Conservation (phyloP, 2,329 filamentous ascomycete species). For the Nigrospora sphaerica region DNA sequence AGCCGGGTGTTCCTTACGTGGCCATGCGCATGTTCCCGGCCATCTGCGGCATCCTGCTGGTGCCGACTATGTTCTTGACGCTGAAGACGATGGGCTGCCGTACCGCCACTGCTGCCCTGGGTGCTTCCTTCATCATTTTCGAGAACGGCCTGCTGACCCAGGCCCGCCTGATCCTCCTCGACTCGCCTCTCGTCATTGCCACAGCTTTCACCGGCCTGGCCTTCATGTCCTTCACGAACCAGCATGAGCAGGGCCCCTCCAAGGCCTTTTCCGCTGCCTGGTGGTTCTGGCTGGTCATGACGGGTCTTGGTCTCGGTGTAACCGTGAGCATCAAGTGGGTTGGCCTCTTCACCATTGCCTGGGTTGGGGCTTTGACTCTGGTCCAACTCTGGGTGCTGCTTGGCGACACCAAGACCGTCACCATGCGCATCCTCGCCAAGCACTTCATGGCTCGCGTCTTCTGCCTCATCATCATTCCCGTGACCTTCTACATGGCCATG, state of each 20-base stretch:
- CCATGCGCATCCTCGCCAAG: constrained; percentile 81
- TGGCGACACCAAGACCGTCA: constrained; percentile 80
- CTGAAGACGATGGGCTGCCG: constrained; percentile 86
- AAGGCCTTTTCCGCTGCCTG: constrained; percentile 84
- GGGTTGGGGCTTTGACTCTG: constrained; percentile 86
- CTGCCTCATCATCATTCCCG: constrained; percentile 83
- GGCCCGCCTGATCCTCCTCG: constrained; percentile 89
- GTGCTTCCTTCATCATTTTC: constrained; percentile 82
- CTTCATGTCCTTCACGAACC: constrained; percentile 91
- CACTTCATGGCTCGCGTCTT: constrained; percentile 88
- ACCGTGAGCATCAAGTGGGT: constrained; percentile 99
- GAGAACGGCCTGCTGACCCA: constrained; percentile 96
- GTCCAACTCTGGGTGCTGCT: constrained; percentile 93
- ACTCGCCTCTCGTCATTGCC: constrained; percentile 88
- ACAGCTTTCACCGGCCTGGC: constrained; percentile 86
- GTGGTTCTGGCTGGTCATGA: constrained; percentile 96
- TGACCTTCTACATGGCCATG: constrained; percentile 91
- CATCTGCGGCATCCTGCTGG: constrained; percentile 77
- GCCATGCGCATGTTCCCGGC: constrained; percentile 94
- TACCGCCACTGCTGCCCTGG: constrained; percentile 76
- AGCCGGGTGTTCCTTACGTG: constrained; percentile 91
- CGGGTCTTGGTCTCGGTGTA: constrained; percentile 79
- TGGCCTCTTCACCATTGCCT: constrained; percentile 95
- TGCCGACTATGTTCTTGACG: constrained; percentile 90
- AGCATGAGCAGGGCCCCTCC: constrained; percentile 84